These are phyloP conservation scores for Salix purpurea DNA, from an alignment of 345 rosid genomes.

Conservation along the genomic window DNA sequence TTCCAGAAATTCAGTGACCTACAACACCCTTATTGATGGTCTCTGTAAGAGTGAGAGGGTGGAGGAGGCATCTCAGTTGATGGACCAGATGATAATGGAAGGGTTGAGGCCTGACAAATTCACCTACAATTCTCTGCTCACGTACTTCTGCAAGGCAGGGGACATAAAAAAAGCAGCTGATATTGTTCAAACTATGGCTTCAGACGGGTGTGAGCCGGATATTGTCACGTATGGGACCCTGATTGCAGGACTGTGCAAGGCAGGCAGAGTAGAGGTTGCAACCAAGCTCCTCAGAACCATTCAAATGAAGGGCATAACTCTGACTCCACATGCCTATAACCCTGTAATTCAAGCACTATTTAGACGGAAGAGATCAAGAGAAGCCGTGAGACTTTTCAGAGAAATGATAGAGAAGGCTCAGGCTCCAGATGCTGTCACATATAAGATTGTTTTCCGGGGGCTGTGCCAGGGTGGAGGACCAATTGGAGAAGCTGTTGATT, in stretches of 20 bases:
- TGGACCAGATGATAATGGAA: slow-evolving; percentile 94
- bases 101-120: slow-evolving; percentile 79
- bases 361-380: slow-evolving; percentile 50
- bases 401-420: slow-evolving; percentile 65
- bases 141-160: slow-evolving; percentile 64
- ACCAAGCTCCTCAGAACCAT: slow-evolving; percentile 62
- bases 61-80: slow-evolving; percentile 75
- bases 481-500: slow-evolving; percentile 57
- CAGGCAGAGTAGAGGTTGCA: slow-evolving; percentile 74
- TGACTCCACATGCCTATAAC: slow-evolving; percentile 77
- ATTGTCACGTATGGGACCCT: slow-evolving; percentile 80
- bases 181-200: slow-evolving; percentile 75
- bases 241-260: slow-evolving; percentile 78
- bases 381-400: slow-evolving; percentile 75
- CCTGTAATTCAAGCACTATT: slow-evolving; percentile 77
- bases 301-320: slow-evolving; percentile 68
- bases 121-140: slow-evolving; percentile 75
- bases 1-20: slow-evolving; percentile 77
- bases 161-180: slow-evolving; percentile 82
- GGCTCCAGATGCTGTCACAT: slow-evolving; percentile 57
- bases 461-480: slow-evolving; percentile 59
- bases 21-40: slow-evolving; percentile 85
- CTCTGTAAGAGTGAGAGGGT: slow-evolving; percentile 67
- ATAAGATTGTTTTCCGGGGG: slow-evolving; percentile 60
- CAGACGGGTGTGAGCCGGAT: slow-evolving; percentile 72